phyloP scores from a whole-genome alignment of 2,329 filamentous ascomycete genomes.

The Pseudogymnoascus sp. region DNA sequence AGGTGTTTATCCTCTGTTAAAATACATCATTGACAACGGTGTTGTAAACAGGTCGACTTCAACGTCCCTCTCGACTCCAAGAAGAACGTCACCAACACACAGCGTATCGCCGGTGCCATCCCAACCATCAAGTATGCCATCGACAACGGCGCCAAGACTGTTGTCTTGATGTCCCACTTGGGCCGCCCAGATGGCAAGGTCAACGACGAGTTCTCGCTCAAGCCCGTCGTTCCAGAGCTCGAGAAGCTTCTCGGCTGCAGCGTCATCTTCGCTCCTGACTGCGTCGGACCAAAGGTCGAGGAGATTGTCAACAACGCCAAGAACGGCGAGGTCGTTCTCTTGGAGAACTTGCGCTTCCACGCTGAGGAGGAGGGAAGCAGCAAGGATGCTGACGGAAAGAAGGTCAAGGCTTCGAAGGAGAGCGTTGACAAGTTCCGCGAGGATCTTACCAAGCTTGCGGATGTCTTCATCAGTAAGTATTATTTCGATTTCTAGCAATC shows the following conservation, averaged over 20 bases:
- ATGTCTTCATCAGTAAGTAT: constrained; percentile 87
- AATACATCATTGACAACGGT: constrained; percentile 23
- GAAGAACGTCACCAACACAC: constrained; percentile 95
- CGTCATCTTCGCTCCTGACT: constrained; percentile 86
- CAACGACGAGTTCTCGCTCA: constrained; percentile 90
- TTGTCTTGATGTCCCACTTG: constrained; percentile 97
- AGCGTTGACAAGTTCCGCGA: constrained; percentile 92
- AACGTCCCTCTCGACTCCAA: constrained; percentile 93
- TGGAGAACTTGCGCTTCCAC: constrained; percentile 98
- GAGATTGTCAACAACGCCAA: constrained; percentile 77
- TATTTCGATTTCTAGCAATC: neutral
- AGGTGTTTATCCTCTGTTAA: neutral
- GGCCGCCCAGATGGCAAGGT: constrained; percentile 86
- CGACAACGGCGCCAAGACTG: constrained; percentile 83
- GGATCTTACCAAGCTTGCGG: constrained; percentile 86
- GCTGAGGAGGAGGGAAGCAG: constrained; percentile 94
- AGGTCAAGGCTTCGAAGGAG: constrained; percentile 93
- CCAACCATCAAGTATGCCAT: constrained; percentile 93
- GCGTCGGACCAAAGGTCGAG: constrained; percentile 84
- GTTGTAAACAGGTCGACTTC: constrained; percentile 77
- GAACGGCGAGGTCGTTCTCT: constrained; percentile 75
- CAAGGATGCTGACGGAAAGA: constrained; percentile 92
- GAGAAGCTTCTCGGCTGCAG: constrained; percentile 79
- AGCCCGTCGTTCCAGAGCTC: constrained; percentile 84
- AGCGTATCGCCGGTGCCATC: constrained; percentile 93